Conservation (phyloP, 129 eudicot genomes). For the Scalesia atractyloides region DNA sequence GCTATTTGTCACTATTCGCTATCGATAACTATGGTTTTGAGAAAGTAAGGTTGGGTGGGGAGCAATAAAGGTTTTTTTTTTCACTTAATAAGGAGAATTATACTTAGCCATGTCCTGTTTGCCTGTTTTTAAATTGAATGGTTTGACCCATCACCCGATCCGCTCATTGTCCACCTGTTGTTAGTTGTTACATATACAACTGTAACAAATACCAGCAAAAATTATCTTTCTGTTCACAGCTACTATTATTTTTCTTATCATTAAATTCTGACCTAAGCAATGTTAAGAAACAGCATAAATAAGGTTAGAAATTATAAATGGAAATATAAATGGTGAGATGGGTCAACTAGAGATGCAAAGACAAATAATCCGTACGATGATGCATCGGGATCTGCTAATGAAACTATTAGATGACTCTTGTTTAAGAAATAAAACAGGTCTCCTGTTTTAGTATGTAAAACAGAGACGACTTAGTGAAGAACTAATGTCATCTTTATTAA, state of each 20-base stretch:
- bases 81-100: neutral
- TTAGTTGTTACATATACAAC: slow-evolving; percentile 4
- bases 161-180: neutral
- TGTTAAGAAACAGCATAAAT: slow-evolving; percentile 1
- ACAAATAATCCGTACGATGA: slow-evolving; percentile 12
- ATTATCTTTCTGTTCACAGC: neutral
- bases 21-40: neutral
- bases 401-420: slow-evolving; percentile 14
- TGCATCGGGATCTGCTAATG: slow-evolving; percentile 15
- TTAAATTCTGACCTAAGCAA: neutral
- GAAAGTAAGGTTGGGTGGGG: slow-evolving; percentile 12
- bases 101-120: neutral
- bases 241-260: slow-evolving; percentile 5
- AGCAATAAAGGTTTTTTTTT: slow-evolving; percentile 10
- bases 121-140: neutral
- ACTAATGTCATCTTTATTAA: neutral
- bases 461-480: slow-evolving; percentile 10
- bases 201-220: slow-evolving; percentile 12
- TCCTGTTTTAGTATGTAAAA: neutral
- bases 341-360: neutral
- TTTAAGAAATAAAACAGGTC: neutral
- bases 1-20: too few relatives aligned
- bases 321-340: neutral
- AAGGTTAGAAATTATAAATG: slow-evolving; percentile 13
- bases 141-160: neutral